Evolutionary conservation across 164 flowering plant species (phyloP).

Genomic region (Vitis riparia): DNA sequence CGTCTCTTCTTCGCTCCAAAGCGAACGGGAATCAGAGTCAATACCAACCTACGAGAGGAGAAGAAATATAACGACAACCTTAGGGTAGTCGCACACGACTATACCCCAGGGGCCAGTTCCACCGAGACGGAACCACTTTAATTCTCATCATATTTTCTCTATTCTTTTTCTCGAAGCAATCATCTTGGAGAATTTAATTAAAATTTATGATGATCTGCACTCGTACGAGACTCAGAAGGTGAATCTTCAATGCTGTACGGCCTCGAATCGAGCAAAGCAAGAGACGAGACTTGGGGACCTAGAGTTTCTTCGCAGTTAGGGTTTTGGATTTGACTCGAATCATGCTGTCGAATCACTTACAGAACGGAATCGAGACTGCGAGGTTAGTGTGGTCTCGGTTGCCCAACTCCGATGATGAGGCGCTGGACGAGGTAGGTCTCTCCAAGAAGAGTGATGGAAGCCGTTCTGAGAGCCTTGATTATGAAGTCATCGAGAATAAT

Average conservation of each 20-base stretch:
- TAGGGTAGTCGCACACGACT: not conserved
- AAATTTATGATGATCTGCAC: too few species aligned
- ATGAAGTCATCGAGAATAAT: constrained; percentile 88
- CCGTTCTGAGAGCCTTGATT: constrained; percentile 84
- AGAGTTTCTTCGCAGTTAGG: constrained; percentile 1
- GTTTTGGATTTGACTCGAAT: not conserved
- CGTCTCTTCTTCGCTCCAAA: not conserved
- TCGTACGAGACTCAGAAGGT: too few species aligned
- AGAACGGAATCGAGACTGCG: constrained; percentile 82
- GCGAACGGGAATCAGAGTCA: not conserved
- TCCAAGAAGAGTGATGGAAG: constrained; percentile 32
- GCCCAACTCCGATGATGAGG: constrained; percentile 67
- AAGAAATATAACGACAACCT: not conserved
- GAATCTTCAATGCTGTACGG: too few species aligned
- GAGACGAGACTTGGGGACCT: not conserved
- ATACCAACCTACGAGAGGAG: not conserved
- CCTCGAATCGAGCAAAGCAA: too few species aligned
- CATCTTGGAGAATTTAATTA: too few species aligned
- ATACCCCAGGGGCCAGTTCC: too few species aligned
- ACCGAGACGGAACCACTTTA: too few species aligned
- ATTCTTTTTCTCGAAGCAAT: too few species aligned
- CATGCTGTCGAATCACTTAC: constrained; percentile 65
- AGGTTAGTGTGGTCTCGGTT: constrained; percentile 79
- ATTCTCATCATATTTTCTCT: too few species aligned
- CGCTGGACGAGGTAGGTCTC: constrained; percentile 37